Conservation (phyloP, 352 stramenopile species). For the Globisporangium parvum region DNA sequence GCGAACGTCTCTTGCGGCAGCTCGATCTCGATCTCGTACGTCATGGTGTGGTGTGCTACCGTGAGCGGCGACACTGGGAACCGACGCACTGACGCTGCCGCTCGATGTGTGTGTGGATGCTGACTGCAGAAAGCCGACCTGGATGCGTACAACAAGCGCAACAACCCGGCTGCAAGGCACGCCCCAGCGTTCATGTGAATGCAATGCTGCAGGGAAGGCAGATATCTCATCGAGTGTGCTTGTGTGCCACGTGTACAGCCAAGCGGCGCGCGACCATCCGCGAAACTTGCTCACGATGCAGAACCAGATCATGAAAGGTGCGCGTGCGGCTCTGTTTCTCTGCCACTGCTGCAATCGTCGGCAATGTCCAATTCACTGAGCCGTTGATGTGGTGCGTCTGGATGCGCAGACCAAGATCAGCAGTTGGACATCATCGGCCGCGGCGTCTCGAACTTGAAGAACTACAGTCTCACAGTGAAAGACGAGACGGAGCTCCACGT, state of each 20-base stretch:
- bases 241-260: slow-evolving; percentile 1
- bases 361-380: neutral
- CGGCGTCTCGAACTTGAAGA: slow-evolving; percentile 79
- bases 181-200: slow-evolving; percentile 1
- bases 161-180: slow-evolving; percentile 11
- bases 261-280: slow-evolving; percentile 27
- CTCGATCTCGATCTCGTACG: slow-evolving; percentile 55
- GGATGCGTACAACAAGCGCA: slow-evolving; percentile 72
- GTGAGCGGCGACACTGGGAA: neutral
- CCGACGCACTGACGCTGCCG: neutral
- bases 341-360: neutral
- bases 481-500: slow-evolving; percentile 89
- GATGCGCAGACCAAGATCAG: slow-evolving; percentile 72
- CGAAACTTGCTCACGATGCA: slow-evolving; percentile 74
- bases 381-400: neutral
- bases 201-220: no score
- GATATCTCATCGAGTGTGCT: no score
- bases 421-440: slow-evolving; percentile 79
- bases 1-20: slow-evolving; percentile 55
- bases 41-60: neutral
- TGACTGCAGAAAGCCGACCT: slow-evolving; percentile 52
- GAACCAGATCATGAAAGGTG: slow-evolving; percentile 87
- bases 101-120: neutral
- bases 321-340: neutral
- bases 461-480: slow-evolving; percentile 83